phyloP scores from a whole-genome alignment of 1,284 basidiomycete genomes.

The Fomitopsis betulina region DNA sequence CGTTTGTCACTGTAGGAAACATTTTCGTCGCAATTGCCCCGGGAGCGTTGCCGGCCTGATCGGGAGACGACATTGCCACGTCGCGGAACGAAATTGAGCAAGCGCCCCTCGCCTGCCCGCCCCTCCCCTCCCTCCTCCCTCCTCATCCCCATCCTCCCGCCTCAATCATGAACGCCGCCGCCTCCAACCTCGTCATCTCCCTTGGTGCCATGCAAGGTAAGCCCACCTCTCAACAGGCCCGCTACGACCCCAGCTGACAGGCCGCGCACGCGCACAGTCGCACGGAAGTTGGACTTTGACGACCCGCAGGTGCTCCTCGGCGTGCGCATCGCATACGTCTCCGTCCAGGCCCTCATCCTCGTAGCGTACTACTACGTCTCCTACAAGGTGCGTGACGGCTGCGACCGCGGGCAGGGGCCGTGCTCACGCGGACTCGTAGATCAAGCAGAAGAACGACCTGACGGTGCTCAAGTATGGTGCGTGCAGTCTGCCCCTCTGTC shows the following conservation, averaged over 20 bases:
- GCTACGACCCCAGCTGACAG: background rate
- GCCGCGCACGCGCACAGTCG: slow-evolving; percentile 47
- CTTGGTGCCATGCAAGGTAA: slow-evolving; percentile 87
- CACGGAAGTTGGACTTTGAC: slow-evolving; percentile 88
- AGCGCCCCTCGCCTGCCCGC: background rate
- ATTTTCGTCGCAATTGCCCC: too few relatives aligned
- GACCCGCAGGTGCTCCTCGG: slow-evolving; percentile 81
- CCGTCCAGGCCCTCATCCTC: slow-evolving; percentile 68
- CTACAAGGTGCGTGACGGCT: slow-evolving; percentile 43
- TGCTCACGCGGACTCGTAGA: slow-evolving; percentile 37
- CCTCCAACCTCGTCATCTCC: slow-evolving; percentile 77
- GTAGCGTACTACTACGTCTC: slow-evolving; percentile 76
- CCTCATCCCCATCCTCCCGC: background rate
- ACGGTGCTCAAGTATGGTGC: slow-evolving; percentile 91
- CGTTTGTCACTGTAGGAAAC: too few relatives aligned
- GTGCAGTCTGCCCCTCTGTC: slow-evolving; percentile 21
- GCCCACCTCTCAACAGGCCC: slow-evolving; percentile 9
- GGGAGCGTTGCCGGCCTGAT: background rate
- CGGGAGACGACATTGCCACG: background rate
- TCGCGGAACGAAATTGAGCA: background rate
- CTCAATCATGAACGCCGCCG: slow-evolving; percentile 33
- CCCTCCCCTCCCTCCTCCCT: slow-evolving; percentile 1
- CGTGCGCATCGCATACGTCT: slow-evolving; percentile 82
- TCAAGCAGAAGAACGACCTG: slow-evolving; percentile 93
- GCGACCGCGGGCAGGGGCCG: background rate